These are phyloP conservation scores for Phalaenopsis hybrid DNA, from an alignment of 116 monocot species.

Conservation along the genomic window DNA sequence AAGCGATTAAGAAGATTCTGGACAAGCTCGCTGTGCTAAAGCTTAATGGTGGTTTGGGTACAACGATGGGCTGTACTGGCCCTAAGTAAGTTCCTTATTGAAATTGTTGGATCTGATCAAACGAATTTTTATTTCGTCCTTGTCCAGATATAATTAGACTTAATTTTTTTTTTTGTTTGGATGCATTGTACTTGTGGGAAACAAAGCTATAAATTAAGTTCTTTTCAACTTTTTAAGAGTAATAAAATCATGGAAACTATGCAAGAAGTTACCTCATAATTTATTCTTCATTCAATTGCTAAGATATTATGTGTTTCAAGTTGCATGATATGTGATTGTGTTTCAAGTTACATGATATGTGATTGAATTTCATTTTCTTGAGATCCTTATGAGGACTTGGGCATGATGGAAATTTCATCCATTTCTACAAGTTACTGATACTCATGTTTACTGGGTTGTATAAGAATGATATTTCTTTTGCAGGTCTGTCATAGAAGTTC, in stretches of 20 bases:
- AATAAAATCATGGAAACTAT: neutral
- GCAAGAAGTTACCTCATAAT: neutral
- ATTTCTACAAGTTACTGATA: neutral
- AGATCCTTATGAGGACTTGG: neutral
- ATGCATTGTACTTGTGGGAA: neutral
- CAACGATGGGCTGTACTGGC: conserved; percentile 98
- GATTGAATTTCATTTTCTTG: neutral
- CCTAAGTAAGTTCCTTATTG: conserved; percentile 64
- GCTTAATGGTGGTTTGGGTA: conserved; percentile 95
- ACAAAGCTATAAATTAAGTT: neutral
- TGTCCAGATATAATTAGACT: neutral
- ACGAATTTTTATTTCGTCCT: neutral
- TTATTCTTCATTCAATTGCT: neutral
- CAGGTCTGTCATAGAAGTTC: conserved; percentile 99
- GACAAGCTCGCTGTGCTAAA: conserved; percentile 93
- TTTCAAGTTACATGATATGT: neutral
- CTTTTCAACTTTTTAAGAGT: neutral
- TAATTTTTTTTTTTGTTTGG: neutral
- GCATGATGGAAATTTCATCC: neutral
- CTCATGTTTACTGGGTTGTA: neutral
- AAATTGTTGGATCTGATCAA: neutral
- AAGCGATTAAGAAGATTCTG: conserved; percentile 73
- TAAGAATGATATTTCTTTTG: conserved; percentile 7
- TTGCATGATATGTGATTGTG: neutral
- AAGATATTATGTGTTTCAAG: neutral